Evolutionary conservation across 2,329 filamentous ascomycete species (phyloP).

Genomic region (Aspergillus alliaceus): DNA sequence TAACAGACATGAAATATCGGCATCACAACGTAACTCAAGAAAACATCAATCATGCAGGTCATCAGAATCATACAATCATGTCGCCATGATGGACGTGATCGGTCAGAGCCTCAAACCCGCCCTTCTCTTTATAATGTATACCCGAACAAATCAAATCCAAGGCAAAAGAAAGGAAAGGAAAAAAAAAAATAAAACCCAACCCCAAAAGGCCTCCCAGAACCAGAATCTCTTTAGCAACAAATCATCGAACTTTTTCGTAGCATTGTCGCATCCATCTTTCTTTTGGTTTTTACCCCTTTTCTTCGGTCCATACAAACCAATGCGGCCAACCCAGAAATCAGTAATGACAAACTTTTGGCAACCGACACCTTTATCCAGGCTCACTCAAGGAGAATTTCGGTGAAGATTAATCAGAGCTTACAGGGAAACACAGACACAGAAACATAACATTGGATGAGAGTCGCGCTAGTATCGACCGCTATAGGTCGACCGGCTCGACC

Average conservation of each 20-base stretch:
- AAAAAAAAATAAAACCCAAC: slow-evolving; percentile 10
- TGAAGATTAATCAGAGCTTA: background rate
- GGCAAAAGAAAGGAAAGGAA: no score
- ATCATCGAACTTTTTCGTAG: slow-evolving; percentile 16
- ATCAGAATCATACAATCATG: slow-evolving; percentile 30
- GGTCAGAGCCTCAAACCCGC: slow-evolving; percentile 18
- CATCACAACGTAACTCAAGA: slow-evolving; percentile 5
- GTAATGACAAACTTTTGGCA: slow-evolving; percentile 6
- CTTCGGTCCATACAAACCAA: background rate
- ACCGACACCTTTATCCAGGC: background rate
- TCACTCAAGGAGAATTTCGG: background rate
- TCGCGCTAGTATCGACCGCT: slow-evolving; percentile 23
- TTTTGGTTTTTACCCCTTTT: slow-evolving; percentile 4
- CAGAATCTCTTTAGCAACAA: slow-evolving; percentile 12
- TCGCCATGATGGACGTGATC: slow-evolving; percentile 26
- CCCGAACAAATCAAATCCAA: slow-evolving; percentile 9
- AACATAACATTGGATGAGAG: background rate
- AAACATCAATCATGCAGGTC: slow-evolving; percentile 24
- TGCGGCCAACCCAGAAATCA: slow-evolving; percentile 14
- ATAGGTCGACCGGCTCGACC: slow-evolving; percentile 41
- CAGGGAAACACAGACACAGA: background rate
- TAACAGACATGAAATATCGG: slow-evolving; percentile 10
- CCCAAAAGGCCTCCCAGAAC: slow-evolving; percentile 21
- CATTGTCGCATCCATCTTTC: background rate
- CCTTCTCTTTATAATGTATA: slow-evolving; percentile 14